Evolutionary conservation across 2,329 filamentous ascomycete species (phyloP).

Genomic region (Dothideomycetes sp.): DNA sequence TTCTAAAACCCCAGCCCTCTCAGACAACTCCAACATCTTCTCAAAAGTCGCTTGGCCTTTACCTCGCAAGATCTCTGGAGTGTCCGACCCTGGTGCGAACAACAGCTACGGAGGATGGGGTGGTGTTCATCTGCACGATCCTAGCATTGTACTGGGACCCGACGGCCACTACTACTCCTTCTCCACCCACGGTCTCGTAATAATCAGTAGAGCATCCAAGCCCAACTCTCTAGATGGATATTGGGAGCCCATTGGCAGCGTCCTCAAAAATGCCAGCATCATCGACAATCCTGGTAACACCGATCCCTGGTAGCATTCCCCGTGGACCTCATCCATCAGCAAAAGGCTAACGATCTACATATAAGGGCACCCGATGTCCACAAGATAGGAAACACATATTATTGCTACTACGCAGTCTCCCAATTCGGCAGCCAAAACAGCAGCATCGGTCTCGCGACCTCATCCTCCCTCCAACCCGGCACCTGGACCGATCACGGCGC

Average conservation of each 20-base stretch:
- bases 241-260: constrained; percentile 41
- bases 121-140: constrained; percentile 34
- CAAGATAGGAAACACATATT: constrained; percentile 48
- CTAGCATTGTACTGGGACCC: constrained; percentile 35
- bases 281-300: constrained; percentile 14
- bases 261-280: constrained; percentile 24
- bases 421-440: constrained; percentile 52
- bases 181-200: constrained; percentile 42
- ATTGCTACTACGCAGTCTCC: constrained; percentile 56
- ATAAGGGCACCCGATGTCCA: constrained; percentile 55
- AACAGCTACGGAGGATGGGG: constrained; percentile 11
- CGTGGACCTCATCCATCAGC: constrained; percentile 29
- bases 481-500: constrained; percentile 55
- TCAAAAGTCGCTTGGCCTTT: constrained; percentile 13
- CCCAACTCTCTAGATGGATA: constrained; percentile 34
- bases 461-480: constrained; percentile 41
- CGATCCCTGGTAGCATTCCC: constrained; percentile 9
- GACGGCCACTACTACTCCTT: constrained; percentile 47
- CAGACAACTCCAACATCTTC: constrained; percentile 4
- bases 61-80: constrained; percentile 9
- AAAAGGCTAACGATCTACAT: constrained; percentile 39
- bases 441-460: constrained; percentile 51
- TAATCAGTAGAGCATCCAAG: constrained; percentile 38
- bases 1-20: too few relatives aligned
- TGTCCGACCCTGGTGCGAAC: constrained; percentile 9